A percentile compares a stretch with the other conserved stretches of the same genome.
Conservation (phyloP, 169 alveolate genomes). For the Plasmodium falciparum region DNA sequence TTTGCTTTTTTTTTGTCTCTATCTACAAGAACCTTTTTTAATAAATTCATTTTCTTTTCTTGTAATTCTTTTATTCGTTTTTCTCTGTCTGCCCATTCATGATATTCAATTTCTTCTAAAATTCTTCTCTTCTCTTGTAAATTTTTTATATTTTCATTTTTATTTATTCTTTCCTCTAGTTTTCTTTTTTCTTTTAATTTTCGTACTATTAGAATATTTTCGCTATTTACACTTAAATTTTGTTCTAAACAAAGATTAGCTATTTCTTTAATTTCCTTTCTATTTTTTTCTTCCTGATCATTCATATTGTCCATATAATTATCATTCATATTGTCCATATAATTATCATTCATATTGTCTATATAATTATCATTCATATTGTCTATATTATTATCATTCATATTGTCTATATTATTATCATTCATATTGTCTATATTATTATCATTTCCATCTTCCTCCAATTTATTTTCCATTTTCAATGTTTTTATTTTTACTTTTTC, state of each 20-base stretch:
- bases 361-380: not conserved
- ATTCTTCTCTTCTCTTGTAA: slow-evolving; percentile 70
- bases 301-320: not conserved
- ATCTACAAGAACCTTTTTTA: slow-evolving; percentile 56
- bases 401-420: not conserved
- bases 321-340: not conserved
- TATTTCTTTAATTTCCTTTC: slow-evolving; percentile 63
- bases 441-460: too few relatives aligned
- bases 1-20: slow-evolving; percentile 66
- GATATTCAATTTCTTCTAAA: slow-evolving; percentile 67
- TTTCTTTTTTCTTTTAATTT: slow-evolving; percentile 72
- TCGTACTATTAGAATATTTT: slow-evolving; percentile 72
- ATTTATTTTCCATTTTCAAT: not conserved
- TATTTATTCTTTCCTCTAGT: slow-evolving; percentile 58
- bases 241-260: slow-evolving; percentile 73
- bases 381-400: not conserved
- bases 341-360: not conserved
- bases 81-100: slow-evolving; percentile 78
- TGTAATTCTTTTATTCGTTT: slow-evolving; percentile 76
- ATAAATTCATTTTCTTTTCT: slow-evolving; percentile 75
- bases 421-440: not conserved
- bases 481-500: not conserved
- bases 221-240: slow-evolving; percentile 48
- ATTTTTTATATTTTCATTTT: slow-evolving; percentile 74
- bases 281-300: slow-evolving; percentile 23